Conservation (phyloP, 1,139 yeast genomes). For the Hanseniaspora gamundiae region DNA sequence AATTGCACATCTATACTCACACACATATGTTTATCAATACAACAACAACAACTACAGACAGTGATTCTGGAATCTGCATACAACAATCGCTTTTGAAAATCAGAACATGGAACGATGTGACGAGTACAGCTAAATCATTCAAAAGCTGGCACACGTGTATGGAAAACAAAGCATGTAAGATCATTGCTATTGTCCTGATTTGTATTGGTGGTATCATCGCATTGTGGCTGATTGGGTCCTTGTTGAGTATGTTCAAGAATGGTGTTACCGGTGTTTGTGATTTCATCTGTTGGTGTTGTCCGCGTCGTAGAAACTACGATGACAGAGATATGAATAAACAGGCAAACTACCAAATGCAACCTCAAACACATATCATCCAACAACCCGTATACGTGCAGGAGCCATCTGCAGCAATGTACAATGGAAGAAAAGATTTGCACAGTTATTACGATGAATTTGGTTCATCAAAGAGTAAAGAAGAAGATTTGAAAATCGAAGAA, state of each 20-base stretch:
- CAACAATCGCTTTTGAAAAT: constrained; percentile 3
- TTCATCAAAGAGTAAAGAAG: constrained; percentile 10
- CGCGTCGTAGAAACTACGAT: constrained; percentile 11
- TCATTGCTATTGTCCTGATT: constrained; percentile 66
- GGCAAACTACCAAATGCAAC: constrained; percentile 9
- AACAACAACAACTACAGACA: background rate
- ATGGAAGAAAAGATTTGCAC: constrained; percentile 2
- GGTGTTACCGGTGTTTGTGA: constrained; percentile 29
- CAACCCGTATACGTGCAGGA: constrained; percentile 17
- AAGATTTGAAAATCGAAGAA: constrained; percentile 16
- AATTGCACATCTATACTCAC: no score
- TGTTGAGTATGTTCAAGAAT: constrained; percentile 30
- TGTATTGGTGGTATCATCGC: constrained; percentile 36
- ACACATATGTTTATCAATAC: background rate
- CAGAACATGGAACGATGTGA: constrained; percentile 12
- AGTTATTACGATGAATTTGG: constrained; percentile 14
- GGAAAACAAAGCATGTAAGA: constrained; percentile 64
- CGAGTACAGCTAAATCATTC: constrained; percentile 42
- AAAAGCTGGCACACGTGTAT: constrained; percentile 67
- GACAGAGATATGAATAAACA: constrained; percentile 10
- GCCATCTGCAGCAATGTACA: background rate
- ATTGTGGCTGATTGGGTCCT: constrained; percentile 30
- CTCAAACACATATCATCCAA: constrained; percentile 17
- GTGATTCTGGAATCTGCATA: background rate
- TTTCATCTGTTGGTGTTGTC: constrained; percentile 34